phyloP scores from a whole-genome alignment of 805 yeast species.

The Starmerella tilneyi region DNA sequence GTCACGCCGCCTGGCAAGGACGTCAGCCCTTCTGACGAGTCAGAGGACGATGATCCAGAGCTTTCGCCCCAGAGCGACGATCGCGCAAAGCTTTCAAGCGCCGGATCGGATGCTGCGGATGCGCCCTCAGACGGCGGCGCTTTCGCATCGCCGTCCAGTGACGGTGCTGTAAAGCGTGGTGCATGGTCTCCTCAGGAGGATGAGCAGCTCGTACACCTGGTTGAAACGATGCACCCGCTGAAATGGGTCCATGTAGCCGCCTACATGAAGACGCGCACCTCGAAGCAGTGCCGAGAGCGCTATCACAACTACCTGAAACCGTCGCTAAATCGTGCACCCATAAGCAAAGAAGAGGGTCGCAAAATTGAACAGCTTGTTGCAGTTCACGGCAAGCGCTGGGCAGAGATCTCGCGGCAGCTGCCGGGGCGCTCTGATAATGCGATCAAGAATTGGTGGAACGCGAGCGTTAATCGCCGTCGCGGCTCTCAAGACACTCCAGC shows the following conservation, averaged over 20 bases:
- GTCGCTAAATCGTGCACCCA: constrained; percentile 67
- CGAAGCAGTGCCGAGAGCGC: constrained; percentile 85
- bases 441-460: constrained; percentile 94
- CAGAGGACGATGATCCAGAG: background rate
- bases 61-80: constrained; percentile 2
- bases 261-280: constrained; percentile 63
- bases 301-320: constrained; percentile 89
- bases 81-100: background rate
- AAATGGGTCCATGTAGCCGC: constrained; percentile 85
- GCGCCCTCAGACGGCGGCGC: background rate
- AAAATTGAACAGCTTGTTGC: constrained; percentile 69
- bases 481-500: constrained; percentile 14
- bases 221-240: constrained; percentile 61
- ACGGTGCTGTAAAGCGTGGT: constrained; percentile 40
- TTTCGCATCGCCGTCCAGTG: background rate
- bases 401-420: constrained; percentile 79
- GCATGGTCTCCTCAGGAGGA: constrained; percentile 90
- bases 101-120: constrained; percentile 1
- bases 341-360: constrained; percentile 72
- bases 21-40: background rate
- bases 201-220: constrained; percentile 55
- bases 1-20: constrained; percentile 1
- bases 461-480: constrained; percentile 77
- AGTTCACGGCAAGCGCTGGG: constrained; percentile 83
- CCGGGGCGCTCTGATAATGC: constrained; percentile 86